Conservation (phyloP, 306 rosid genomes). For the Dryas octopetala region DNA sequence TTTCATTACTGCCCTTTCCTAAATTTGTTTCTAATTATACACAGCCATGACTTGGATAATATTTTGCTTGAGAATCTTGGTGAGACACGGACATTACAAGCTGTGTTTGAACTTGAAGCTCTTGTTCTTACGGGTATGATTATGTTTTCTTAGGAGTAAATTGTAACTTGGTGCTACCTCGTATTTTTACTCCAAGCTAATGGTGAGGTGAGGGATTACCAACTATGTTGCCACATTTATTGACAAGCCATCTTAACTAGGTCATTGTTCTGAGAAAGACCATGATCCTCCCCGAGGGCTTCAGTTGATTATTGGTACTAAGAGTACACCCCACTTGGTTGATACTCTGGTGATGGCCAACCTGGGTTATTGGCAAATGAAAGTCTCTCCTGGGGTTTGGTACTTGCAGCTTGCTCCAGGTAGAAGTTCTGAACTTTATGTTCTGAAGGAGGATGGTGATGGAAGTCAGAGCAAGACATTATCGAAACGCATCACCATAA, state of each 20-base stretch:
- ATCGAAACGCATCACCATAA: constrained; percentile 74
- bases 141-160: constrained; percentile 17
- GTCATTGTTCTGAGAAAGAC: constrained; percentile 97
- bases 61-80: constrained; percentile 96
- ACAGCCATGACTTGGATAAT: constrained; percentile 98
- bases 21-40: constrained; percentile 23
- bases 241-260: constrained; percentile 44
- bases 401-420: constrained; percentile 97
- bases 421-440: constrained; percentile 93
- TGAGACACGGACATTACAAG: constrained; percentile 87
- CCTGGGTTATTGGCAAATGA: constrained; percentile 99
- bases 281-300: constrained; percentile 94
- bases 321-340: constrained; percentile 78
- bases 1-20: constrained; percentile 1
- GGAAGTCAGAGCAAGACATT: constrained; percentile 53
- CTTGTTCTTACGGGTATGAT: constrained; percentile 87
- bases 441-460: constrained; percentile 61
- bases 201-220: constrained; percentile 14
- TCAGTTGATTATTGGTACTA: constrained; percentile 94
- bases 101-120: constrained; percentile 96
- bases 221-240: constrained; percentile 9
- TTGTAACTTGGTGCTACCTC: constrained; percentile 6
- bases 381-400: constrained; percentile 99
- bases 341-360: constrained; percentile 99
- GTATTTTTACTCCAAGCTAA: constrained; percentile 9